These are phyloP conservation scores for Scalesia atractyloides DNA, from an alignment of 129 eudicot species.

Conservation along the genomic window DNA sequence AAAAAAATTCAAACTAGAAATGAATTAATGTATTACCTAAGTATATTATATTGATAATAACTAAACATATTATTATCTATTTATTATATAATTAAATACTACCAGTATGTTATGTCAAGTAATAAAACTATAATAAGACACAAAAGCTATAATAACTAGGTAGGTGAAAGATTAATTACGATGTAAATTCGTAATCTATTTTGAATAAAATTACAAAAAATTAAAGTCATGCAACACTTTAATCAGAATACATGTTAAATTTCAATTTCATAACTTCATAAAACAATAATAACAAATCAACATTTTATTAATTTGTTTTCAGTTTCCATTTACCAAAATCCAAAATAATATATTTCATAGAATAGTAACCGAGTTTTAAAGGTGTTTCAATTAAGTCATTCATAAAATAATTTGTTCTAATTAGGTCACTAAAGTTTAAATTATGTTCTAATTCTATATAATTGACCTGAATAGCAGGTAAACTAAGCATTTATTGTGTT, in stretches of 20 bases:
- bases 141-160: not conserved
- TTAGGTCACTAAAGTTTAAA: too few relatives aligned
- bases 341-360: too few relatives aligned
- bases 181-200: not conserved
- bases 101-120: not conserved
- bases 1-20: not conserved
- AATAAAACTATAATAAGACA: not conserved
- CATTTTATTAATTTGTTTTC: not conserved
- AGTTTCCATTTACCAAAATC: not conserved
- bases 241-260: not conserved
- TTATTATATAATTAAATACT: not conserved
- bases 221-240: not conserved
- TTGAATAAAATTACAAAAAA: not conserved
- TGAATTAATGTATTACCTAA: constrained; percentile 1
- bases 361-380: too few relatives aligned
- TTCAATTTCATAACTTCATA: too few relatives aligned
- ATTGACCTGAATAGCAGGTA: too few relatives aligned
- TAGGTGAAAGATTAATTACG: not conserved
- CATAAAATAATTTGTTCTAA: too few relatives aligned
- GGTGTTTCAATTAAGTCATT: too few relatives aligned
- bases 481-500: too few relatives aligned
- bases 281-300: too few relatives aligned
- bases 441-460: too few relatives aligned
- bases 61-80: not conserved
- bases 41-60: not conserved